A percentile compares a stretch with the other conserved stretches of the same genome.
Evolutionary conservation across 108 stramenopile genomes (phyloP).

Genomic region (Cylindrotheca closterium): DNA sequence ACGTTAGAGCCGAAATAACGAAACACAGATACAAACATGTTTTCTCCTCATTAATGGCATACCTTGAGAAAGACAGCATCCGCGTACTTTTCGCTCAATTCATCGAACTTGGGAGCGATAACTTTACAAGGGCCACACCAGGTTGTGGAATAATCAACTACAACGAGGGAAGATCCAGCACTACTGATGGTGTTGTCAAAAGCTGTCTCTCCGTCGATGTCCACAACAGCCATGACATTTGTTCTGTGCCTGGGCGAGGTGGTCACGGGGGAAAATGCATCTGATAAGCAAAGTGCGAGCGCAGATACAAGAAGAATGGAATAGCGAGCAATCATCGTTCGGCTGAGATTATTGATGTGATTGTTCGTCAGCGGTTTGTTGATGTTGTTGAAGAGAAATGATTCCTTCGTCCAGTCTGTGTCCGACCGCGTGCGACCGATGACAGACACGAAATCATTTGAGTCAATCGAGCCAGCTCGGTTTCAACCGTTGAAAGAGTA

Average conservation of each 20-base stretch:
- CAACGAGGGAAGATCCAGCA: conserved; percentile 69
- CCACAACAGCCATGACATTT: conserved; percentile 56
- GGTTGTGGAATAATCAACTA: conserved; percentile 92
- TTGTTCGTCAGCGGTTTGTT: too few relatives aligned
- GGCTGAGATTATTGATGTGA: too few relatives aligned
- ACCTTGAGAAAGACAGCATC: conserved; percentile 86
- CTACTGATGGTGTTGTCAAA: conserved; percentile 67
- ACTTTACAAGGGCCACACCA: conserved; percentile 97
- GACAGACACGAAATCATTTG: too few relatives aligned
- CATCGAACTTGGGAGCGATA: conserved; percentile 87
- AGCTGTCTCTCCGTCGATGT: conserved; percentile 63
- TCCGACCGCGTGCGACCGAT: too few relatives aligned
- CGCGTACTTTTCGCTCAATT: conserved; percentile 80
- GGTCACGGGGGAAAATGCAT: conserved; percentile 11
- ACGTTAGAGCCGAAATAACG: too few relatives aligned
- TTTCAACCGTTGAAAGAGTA: too few relatives aligned
- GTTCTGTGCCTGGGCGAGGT: not conserved
- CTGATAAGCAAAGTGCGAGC: too few relatives aligned
- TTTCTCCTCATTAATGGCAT: not conserved
- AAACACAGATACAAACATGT: not conserved
- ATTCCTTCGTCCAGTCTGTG: too few relatives aligned
- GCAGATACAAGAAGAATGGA: too few relatives aligned
- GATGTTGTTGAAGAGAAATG: too few relatives aligned
- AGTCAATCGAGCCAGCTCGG: too few relatives aligned
- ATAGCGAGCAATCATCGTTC: too few relatives aligned